phyloP scores from a whole-genome alignment of 2,329 filamentous ascomycete species.

The Sporothrix humicola region DNA sequence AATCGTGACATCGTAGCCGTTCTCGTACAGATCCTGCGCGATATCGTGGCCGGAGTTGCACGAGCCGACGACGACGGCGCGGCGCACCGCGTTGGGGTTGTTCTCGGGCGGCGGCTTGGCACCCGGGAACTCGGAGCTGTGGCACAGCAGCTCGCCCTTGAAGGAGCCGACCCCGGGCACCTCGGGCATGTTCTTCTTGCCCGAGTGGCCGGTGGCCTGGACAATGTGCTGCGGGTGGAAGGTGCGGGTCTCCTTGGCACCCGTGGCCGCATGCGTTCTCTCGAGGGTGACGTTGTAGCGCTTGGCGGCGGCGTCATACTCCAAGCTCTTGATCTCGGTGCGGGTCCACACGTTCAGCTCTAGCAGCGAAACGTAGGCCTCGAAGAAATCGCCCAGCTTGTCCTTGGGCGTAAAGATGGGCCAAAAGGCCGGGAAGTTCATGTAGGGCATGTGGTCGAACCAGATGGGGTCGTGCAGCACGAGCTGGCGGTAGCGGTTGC shows the following conservation, averaged over 20 bases:
- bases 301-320: constrained; percentile 57
- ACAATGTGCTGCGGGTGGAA: constrained; percentile 68
- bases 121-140: constrained; percentile 58
- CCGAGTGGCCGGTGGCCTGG: constrained; percentile 71
- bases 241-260: constrained; percentile 56
- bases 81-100: constrained; percentile 49
- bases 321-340: constrained; percentile 54
- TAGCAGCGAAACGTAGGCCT: constrained; percentile 66
- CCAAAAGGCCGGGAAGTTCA: constrained; percentile 69
- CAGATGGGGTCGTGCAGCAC: constrained; percentile 72
- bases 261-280: constrained; percentile 54
- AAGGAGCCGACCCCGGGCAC: constrained; percentile 62
- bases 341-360: constrained; percentile 71
- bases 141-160: constrained; percentile 59
- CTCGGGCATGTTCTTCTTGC: constrained; percentile 65
- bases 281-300: constrained; percentile 62
- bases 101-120: constrained; percentile 43
- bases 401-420: constrained; percentile 74
- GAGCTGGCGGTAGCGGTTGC: constrained; percentile 66
- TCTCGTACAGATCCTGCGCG: constrained; percentile 62
- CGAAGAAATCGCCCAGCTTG: constrained; percentile 72
- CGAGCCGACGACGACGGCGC: constrained; percentile 62
- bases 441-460: constrained; percentile 66
- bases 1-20: constrained; percentile 64
- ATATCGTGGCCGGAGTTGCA: constrained; percentile 67